Percentiles rank a stretch among this genome's conserved stretches.
These are phyloP conservation scores for Hypoxylon sp. DNA, from an alignment of 2,329 filamentous ascomycete genomes.

Conservation along the genomic window DNA sequence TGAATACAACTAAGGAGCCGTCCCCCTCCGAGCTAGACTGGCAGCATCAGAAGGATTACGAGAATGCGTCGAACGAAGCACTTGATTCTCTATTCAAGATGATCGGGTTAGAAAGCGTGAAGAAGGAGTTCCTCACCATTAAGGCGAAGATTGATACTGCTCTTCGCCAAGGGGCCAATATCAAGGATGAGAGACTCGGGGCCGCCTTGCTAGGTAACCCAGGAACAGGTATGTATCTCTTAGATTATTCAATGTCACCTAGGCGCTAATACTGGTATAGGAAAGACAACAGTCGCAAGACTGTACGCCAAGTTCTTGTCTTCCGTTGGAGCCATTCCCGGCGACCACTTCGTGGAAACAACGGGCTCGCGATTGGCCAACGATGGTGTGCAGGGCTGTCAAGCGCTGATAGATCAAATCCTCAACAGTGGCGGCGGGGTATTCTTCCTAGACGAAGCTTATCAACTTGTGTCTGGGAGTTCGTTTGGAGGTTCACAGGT, in stretches of 20 bases:
- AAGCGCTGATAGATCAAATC: conserved; percentile 70
- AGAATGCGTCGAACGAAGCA: conserved; percentile 62
- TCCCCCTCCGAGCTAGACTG: conserved; percentile 60
- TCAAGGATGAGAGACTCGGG: conserved; percentile 68
- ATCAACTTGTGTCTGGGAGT: conserved; percentile 76
- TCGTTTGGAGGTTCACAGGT: conserved; percentile 72
- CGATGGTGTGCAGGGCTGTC: conserved; percentile 70
- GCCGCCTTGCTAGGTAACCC: conserved; percentile 72
- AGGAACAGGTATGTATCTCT: conserved; percentile 66
- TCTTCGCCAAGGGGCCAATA: conserved; percentile 63
- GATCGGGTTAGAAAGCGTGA: conserved; percentile 73
- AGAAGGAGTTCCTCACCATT: conserved; percentile 68
- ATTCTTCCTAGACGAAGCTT: conserved; percentile 84
- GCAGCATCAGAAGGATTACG: conserved; percentile 66
- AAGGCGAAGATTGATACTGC: conserved; percentile 69
- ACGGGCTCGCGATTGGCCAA: conserved; percentile 77
- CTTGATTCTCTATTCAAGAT: conserved; percentile 71
- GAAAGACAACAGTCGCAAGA: conserved; percentile 82
- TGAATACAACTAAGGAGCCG: conserved; percentile 8
- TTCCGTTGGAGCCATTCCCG: conserved; percentile 73
- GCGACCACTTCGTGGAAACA: conserved; percentile 73
- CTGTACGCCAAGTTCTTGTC: conserved; percentile 77
- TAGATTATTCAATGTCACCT: neutral
- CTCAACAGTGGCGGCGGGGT: conserved; percentile 74
- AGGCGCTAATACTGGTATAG: conserved; percentile 50